Conservation (phyloP, 768 basidiomycete species). For the Pseudohyphozyma bogoriensis region DNA sequence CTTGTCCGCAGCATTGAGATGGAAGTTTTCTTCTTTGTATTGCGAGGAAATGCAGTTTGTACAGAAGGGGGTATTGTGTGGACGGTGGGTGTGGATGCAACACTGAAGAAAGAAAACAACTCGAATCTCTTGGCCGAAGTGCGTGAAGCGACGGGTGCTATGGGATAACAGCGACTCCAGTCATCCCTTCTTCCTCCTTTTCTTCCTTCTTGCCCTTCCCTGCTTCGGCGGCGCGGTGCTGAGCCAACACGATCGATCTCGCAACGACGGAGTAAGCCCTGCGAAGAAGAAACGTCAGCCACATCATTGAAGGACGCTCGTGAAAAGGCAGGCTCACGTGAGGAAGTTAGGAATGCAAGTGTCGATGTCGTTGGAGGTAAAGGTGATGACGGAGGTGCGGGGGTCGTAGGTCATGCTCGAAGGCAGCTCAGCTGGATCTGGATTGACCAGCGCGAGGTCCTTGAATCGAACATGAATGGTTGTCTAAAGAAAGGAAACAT, state of each 20-base stretch:
- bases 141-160: too few species aligned
- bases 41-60: too few species aligned
- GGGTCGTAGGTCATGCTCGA: constrained; percentile 76
- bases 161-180: too few species aligned
- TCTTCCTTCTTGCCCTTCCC: too few species aligned
- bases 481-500: background rate
- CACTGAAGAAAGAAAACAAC: too few species aligned
- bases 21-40: too few species aligned
- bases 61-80: too few species aligned
- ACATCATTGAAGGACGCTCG: background rate
- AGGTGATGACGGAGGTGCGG: constrained; percentile 75
- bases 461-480: constrained; percentile 10
- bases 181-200: too few species aligned
- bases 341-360: constrained; percentile 81
- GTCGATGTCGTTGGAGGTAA: constrained; percentile 74
- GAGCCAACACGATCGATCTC: background rate
- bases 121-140: too few species aligned
- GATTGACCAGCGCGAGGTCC: background rate
- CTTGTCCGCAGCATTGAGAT: too few species aligned
- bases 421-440: background rate
- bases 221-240: too few species aligned
- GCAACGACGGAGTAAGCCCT: background rate
- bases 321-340: background rate
- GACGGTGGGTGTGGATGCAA: too few species aligned
- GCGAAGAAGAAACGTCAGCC: background rate